phyloP scores from a whole-genome alignment of 441 rosid species.

The Erodium texanum region DNA sequence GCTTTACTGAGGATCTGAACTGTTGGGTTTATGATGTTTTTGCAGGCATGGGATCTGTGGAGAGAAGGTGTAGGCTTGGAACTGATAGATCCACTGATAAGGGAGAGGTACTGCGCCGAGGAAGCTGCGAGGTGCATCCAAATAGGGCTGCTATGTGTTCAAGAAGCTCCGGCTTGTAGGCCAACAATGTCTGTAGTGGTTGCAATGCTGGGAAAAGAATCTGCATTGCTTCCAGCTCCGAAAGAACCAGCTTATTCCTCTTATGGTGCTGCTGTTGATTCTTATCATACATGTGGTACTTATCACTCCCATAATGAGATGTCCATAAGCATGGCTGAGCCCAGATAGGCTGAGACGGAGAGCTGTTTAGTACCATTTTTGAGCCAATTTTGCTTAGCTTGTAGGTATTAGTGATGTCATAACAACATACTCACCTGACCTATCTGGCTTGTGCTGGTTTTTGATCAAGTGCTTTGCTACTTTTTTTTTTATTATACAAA shows the following conservation, averaged over 20 bases:
- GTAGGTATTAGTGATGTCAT: too few species aligned
- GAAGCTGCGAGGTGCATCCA: slow-evolving; percentile 31
- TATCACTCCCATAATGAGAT: not conserved
- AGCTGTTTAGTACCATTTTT: too few species aligned
- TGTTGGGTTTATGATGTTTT: not conserved
- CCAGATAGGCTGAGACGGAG: not conserved
- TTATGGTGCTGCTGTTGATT: not conserved
- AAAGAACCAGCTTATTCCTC: slow-evolving; percentile 22
- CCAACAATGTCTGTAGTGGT: slow-evolving; percentile 30
- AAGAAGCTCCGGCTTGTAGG: slow-evolving; percentile 25
- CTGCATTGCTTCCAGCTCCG: slow-evolving; percentile 21
- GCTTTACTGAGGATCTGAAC: not conserved
- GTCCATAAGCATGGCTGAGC: not conserved
- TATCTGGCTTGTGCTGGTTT: too few species aligned
- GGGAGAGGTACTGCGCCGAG: slow-evolving; percentile 9
- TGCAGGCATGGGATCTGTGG: slow-evolving; percentile 40
- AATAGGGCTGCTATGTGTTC: slow-evolving; percentile 38
- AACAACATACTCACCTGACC: too few species aligned
- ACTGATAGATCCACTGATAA: slow-evolving; percentile 26
- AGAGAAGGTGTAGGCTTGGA: slow-evolving; percentile 25
- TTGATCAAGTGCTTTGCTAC: too few species aligned
- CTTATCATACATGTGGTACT: not conserved
- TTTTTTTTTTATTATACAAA: too few species aligned
- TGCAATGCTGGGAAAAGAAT: slow-evolving; percentile 25
- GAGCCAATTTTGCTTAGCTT: too few species aligned